Conservation (phyloP, 1,284 basidiomycete species). For the Pseudozyma hubeiensis region DNA sequence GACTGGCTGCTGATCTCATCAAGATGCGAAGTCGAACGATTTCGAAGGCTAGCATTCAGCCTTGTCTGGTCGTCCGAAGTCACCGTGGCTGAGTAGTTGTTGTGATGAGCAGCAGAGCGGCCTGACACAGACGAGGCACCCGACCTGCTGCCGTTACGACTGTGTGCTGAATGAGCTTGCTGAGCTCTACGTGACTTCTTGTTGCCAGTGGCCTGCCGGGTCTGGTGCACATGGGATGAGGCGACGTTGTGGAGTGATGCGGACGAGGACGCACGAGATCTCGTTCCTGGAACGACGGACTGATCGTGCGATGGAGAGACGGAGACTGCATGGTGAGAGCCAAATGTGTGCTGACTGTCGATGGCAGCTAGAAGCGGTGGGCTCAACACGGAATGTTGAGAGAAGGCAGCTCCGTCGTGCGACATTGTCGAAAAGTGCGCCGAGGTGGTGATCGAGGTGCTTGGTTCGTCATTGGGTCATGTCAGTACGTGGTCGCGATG, state of each 20-base stretch:
- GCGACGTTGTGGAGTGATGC: constrained; percentile 17
- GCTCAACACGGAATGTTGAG: constrained; percentile 37
- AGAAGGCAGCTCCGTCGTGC: constrained; percentile 26
- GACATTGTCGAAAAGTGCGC: constrained; percentile 30
- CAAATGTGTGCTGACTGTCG: constrained; percentile 40
- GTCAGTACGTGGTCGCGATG: background rate
- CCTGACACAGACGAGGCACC: constrained; percentile 10
- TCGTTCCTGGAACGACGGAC: constrained; percentile 8
- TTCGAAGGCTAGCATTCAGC: constrained; percentile 23
- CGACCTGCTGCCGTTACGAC: constrained; percentile 23
- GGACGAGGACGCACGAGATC: constrained; percentile 32
- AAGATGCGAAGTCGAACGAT: constrained; percentile 42
- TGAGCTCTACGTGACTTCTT: constrained; percentile 18
- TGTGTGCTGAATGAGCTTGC: constrained; percentile 16
- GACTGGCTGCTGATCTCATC: constrained; percentile 21
- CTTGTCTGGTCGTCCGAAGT: constrained; percentile 13
- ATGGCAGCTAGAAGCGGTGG: constrained; percentile 40
- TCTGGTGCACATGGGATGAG: constrained; percentile 13
- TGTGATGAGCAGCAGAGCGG: constrained; percentile 4
- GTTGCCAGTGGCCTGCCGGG: constrained; percentile 2
- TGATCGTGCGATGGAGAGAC: constrained; percentile 5
- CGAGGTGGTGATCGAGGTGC: background rate
- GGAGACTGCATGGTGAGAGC: constrained; percentile 13
- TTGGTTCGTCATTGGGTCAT: constrained; percentile 24
- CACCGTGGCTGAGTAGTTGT: background rate